These are phyloP conservation scores for Tylopilus sp. DNA, from an alignment of 768 basidiomycete species.

Conservation along the genomic window DNA sequence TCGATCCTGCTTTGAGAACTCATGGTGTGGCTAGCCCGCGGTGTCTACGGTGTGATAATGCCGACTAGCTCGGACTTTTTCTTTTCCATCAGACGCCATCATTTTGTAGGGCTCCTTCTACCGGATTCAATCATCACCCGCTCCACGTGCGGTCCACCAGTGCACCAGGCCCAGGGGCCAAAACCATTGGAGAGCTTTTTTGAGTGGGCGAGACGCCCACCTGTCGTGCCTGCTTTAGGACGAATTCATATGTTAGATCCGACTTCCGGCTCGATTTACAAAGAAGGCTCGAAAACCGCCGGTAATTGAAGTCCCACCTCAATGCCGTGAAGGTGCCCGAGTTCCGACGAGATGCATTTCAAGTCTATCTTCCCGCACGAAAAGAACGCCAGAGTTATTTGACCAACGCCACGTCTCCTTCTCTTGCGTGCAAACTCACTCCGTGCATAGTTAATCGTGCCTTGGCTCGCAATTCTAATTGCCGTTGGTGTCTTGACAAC, in stretches of 20 bases:
- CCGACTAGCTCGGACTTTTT: conserved; percentile 1
- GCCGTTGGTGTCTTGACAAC: conserved; percentile 3
- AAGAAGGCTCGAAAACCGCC: neutral
- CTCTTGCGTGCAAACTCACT: neutral
- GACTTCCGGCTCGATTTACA: neutral
- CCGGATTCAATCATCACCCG: neutral
- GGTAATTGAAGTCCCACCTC: neutral
- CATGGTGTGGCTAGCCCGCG: neutral
- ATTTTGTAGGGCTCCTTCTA: neutral
- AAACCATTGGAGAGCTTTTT: neutral
- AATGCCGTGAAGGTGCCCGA: neutral
- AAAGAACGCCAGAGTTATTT: neutral
- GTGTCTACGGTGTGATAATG: conserved; percentile 4
- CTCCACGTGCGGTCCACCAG: neutral
- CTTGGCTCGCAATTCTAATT: neutral
- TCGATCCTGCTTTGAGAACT: neutral
- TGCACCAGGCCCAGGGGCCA: too few relatives aligned
- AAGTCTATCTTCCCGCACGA: neutral
- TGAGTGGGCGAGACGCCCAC: neutral
- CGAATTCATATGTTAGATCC: too few relatives aligned
- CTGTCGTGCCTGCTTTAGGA: neutral
- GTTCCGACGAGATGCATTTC: neutral
- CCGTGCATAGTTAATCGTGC: too few relatives aligned
- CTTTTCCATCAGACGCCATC: neutral
- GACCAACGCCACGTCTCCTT: neutral